Conservation (phyloP, 441 rosid genomes). For the Omphalea diandra region DNA sequence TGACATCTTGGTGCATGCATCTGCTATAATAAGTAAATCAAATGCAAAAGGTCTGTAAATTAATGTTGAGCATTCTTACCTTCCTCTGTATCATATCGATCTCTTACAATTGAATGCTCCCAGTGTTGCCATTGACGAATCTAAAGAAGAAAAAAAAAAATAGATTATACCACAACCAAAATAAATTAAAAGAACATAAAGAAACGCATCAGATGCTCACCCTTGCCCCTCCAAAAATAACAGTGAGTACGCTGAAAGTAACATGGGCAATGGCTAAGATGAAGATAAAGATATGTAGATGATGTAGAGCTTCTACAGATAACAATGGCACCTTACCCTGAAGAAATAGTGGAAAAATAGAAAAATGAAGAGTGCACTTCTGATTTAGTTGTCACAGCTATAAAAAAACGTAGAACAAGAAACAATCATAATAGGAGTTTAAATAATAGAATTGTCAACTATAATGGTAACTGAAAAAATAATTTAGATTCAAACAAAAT, state of each 20-base stretch:
- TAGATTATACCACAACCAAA: background rate
- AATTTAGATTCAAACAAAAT: no score
- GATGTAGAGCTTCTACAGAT: slow-evolving; percentile 70
- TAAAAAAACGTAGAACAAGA: background rate
- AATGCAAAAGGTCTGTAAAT: background rate
- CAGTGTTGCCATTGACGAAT: slow-evolving; percentile 81
- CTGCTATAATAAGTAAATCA: background rate
- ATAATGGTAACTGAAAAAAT: no score
- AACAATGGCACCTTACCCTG: slow-evolving; percentile 77
- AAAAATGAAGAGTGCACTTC: slow-evolving; percentile 11
- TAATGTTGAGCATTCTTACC: slow-evolving; percentile 9
- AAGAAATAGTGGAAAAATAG: slow-evolving; percentile 14
- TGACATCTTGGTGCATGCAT: no score
- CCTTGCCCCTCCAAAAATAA: slow-evolving; percentile 75
- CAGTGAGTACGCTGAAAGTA: slow-evolving; percentile 64
- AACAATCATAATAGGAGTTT: no score
- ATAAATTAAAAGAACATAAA: background rate
- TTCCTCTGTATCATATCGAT: slow-evolving; percentile 38
- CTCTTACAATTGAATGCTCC: slow-evolving; percentile 59
- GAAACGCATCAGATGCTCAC: slow-evolving; percentile 32
- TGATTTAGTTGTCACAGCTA: background rate
- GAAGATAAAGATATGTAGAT: slow-evolving; percentile 83
- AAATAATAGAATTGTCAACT: no score
- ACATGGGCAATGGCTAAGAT: slow-evolving; percentile 81
- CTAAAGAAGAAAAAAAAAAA: slow-evolving; percentile 32